phyloP scores from a whole-genome alignment of 1,284 basidiomycete genomes.

The Leccinum pachyderme region DNA sequence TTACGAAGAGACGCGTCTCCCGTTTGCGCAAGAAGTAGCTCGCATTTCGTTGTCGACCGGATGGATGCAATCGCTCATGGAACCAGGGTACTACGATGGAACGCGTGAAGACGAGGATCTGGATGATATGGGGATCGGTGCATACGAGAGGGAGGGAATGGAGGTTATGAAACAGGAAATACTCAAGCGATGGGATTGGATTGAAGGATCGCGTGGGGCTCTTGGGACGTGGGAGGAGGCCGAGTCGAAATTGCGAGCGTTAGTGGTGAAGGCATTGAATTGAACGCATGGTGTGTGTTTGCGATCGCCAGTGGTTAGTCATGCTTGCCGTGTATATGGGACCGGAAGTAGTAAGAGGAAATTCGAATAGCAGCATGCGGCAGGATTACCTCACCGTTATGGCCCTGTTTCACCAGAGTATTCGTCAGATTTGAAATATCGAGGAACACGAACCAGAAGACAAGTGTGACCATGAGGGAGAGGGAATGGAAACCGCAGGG shows the following conservation, averaged over 20 bases:
- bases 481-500: slow-evolving; percentile 6
- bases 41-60: slow-evolving; percentile 11
- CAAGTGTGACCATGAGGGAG: slow-evolving; percentile 8
- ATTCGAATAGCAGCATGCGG: not conserved
- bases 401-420: no score
- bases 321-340: no score
- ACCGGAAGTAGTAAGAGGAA: no score
- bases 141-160: slow-evolving; percentile 16
- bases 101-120: slow-evolving; percentile 5
- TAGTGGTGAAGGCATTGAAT: not conserved
- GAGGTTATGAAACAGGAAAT: slow-evolving; percentile 9
- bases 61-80: slow-evolving; percentile 13
- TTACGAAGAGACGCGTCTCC: slow-evolving; percentile 33
- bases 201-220: not conserved
- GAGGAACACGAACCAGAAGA: slow-evolving; percentile 9
- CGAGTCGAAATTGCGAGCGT: not conserved
- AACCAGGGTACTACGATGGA: slow-evolving; percentile 24
- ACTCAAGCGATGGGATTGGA: not conserved
- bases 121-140: slow-evolving; percentile 14
- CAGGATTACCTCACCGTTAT: not conserved
- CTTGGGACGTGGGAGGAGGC: slow-evolving; percentile 14
- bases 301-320: no score
- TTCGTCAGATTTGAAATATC: slow-evolving; percentile 11
- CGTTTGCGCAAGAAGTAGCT: slow-evolving; percentile 15
- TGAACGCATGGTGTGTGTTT: no score